Evolutionary conservation across 768 basidiomycete genomes (phyloP).

Genomic region (Wakefieldia striispora): DNA sequence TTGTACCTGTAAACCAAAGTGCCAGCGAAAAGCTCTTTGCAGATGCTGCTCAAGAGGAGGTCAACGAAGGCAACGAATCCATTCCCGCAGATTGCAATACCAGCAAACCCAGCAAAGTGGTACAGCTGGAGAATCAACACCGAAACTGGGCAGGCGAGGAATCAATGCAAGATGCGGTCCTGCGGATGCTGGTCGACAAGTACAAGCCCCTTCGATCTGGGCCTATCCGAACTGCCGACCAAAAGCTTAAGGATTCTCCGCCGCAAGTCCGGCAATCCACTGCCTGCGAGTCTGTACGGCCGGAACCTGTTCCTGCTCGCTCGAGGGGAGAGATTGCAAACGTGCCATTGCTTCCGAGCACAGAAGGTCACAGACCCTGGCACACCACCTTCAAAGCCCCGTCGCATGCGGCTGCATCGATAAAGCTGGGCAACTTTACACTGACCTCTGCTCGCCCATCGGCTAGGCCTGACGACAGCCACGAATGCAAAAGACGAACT

Average conservation of each 20-base stretch:
- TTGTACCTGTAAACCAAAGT: conserved; percentile 15
- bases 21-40: conserved; percentile 65
- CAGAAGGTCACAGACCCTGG: conserved; percentile 64
- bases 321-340: conserved; percentile 27
- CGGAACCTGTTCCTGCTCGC: conserved; percentile 1
- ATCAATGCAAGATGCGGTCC: conserved; percentile 60
- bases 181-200: conserved; percentile 85
- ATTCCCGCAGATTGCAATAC: conserved; percentile 1
- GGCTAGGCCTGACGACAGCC: conserved; percentile 20
- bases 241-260: conserved; percentile 56
- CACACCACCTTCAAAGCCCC: conserved; percentile 65
- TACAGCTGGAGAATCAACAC: conserved; percentile 43
- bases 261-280: conserved; percentile 35
- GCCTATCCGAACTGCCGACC: conserved; percentile 56
- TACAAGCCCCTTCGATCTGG: conserved; percentile 78
- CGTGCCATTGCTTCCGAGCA: conserved; percentile 53
- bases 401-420: conserved; percentile 48
- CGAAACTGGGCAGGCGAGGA: conserved; percentile 83
- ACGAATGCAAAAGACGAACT: conserved; percentile 41
- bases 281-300: neutral
- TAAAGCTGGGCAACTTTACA: conserved; percentile 52
- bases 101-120: conserved; percentile 15
- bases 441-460: conserved; percentile 16
- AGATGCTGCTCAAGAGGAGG: conserved; percentile 58
- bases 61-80: conserved; percentile 27